Conservation (phyloP, 495 filamentous ascomycete species). For the Neurospora tetraspora region DNA sequence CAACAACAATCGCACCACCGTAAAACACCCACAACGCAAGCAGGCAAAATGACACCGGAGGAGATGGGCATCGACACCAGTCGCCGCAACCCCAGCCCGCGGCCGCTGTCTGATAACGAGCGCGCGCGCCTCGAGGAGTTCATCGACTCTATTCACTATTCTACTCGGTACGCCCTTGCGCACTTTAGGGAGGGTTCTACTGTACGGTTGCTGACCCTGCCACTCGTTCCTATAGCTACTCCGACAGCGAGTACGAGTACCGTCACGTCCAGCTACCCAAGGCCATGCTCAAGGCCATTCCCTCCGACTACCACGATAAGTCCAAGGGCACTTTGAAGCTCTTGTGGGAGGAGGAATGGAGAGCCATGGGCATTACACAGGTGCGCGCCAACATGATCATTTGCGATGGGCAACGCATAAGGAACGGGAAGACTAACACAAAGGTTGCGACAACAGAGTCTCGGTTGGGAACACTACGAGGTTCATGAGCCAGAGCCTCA, state of each 20-base stretch:
- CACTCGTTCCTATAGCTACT: conserved; percentile 50
- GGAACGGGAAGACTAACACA: background rate
- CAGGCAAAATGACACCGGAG: conserved; percentile 7
- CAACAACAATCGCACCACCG: background rate
- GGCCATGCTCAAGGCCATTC: conserved; percentile 94
- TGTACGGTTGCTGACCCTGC: conserved; percentile 2
- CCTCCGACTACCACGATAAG: conserved; percentile 87
- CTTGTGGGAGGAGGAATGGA: conserved; percentile 97
- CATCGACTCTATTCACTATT: conserved; percentile 88
- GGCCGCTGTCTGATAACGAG: conserved; percentile 71
- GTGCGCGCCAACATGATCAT: conserved; percentile 32
- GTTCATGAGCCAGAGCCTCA: conserved; percentile 98
- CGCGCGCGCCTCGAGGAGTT: conserved; percentile 79
- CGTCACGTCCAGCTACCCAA: conserved; percentile 96
- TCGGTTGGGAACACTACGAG: conserved; percentile 99
- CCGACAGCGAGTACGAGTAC: conserved; percentile 82
- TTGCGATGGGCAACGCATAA: background rate
- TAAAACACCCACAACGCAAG: background rate
- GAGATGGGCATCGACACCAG: conserved; percentile 61
- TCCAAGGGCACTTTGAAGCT: conserved; percentile 88
- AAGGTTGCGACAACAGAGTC: conserved; percentile 47
- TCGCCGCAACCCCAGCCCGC: conserved; percentile 75
- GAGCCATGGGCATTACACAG: conserved; percentile 92
- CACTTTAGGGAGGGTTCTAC: background rate
- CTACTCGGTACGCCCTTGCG: conserved; percentile 56